Evolutionary conservation across 2,329 filamentous ascomycete genomes (phyloP).

Genomic region (Fusarium albidum): DNA sequence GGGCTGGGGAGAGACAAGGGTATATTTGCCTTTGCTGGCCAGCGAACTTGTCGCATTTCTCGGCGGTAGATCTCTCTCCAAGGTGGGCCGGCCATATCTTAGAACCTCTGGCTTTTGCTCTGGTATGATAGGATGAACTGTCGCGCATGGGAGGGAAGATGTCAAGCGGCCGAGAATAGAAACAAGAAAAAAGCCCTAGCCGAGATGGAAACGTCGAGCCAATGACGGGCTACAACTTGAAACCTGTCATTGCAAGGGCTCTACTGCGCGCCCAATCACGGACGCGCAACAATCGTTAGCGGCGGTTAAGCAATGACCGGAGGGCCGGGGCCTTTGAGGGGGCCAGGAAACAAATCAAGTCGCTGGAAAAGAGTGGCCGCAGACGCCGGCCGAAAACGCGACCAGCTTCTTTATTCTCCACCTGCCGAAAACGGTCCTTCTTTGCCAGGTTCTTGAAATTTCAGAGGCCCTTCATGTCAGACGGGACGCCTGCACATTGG

Average conservation of each 20-base stretch:
- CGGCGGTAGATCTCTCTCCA: conserved; percentile 1
- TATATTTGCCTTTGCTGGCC: conserved; percentile 2
- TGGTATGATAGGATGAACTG: neutral
- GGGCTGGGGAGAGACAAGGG: neutral
- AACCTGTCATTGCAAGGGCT: neutral
- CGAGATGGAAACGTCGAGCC: neutral
- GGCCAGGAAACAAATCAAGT: too few species aligned
- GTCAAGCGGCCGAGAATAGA: conserved; percentile 17
- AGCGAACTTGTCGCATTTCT: neutral
- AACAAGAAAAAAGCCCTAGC: conserved; percentile 9
- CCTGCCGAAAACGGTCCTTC: too few species aligned
- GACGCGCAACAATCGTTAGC: neutral
- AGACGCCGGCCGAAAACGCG: neutral
- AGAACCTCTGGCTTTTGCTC: neutral
- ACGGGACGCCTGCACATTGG: too few species aligned
- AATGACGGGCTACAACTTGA: neutral
- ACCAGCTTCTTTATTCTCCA: too few species aligned
- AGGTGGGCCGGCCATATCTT: conserved; percentile 11
- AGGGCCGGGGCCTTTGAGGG: too few species aligned
- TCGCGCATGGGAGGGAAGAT: neutral
- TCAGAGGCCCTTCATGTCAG: too few species aligned
- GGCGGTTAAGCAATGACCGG: conserved; percentile 9
- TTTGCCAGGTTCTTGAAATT: conserved; percentile 2
- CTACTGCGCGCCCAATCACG: conserved; percentile 2
- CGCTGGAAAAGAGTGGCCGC: neutral